Percentiles rank a stretch among this genome's conserved stretches.
Evolutionary conservation across 2,329 filamentous ascomycete species (phyloP).

Genomic region (Fusarium sororula): DNA sequence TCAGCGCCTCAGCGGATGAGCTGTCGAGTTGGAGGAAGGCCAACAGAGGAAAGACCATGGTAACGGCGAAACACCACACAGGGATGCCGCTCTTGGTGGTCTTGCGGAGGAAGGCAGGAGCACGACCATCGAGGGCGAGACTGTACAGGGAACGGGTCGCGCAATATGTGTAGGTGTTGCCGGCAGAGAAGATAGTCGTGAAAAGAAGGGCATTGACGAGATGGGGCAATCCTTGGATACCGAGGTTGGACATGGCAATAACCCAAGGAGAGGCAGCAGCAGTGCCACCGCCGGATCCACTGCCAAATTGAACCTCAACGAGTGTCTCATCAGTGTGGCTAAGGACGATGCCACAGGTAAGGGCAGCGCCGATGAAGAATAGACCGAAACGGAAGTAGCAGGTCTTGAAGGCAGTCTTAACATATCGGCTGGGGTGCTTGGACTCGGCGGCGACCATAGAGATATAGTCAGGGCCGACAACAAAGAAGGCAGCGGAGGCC

Average conservation of each 20-base stretch:
- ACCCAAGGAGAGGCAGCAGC: conserved; percentile 34
- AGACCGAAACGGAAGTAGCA: conserved; percentile 77
- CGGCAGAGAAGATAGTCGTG: conserved; percentile 55
- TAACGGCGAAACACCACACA: conserved; percentile 58
- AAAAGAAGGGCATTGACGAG: conserved; percentile 61
- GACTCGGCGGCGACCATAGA: conserved; percentile 34
- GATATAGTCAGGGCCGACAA: conserved; percentile 36
- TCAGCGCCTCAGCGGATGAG: conserved; percentile 53
- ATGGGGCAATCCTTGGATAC: conserved; percentile 57
- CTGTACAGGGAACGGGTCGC: conserved; percentile 66
- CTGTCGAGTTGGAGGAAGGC: conserved; percentile 56
- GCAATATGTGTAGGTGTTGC: conserved; percentile 45
- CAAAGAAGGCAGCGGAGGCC: conserved; percentile 25
- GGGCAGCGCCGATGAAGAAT: conserved; percentile 72
- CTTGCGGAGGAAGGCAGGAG: conserved; percentile 59
- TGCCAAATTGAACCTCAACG: conserved; percentile 2
- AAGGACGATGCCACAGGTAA: conserved; percentile 27
- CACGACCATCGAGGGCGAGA: conserved; percentile 63
- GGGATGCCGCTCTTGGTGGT: conserved; percentile 65
- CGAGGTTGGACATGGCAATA: conserved; percentile 34
- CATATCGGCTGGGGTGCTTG: conserved; percentile 62
- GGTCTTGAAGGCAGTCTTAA: conserved; percentile 77
- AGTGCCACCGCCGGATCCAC: background rate
- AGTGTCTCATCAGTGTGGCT: conserved; percentile 15
- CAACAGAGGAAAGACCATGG: conserved; percentile 58